These are phyloP conservation scores for Penicillium argentinense DNA, from an alignment of 495 filamentous ascomycete species.

Conservation along the genomic window DNA sequence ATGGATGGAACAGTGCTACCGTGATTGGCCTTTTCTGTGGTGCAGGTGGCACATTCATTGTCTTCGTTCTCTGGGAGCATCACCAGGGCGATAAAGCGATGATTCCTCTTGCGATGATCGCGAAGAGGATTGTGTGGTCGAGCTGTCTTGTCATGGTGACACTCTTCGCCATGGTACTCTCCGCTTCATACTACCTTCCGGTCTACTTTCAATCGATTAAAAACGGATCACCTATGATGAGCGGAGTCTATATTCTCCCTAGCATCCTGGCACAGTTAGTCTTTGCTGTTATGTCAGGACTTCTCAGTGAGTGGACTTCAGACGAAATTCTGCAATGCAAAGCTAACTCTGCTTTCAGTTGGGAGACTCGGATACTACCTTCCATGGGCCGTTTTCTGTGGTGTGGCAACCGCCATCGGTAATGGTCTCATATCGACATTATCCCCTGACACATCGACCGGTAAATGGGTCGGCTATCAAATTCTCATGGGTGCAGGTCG, in stretches of 20 bases:
- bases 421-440: conserved; percentile 53
- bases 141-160: conserved; percentile 25
- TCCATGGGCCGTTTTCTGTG: conserved; percentile 39
- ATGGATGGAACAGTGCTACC: conserved; percentile 45
- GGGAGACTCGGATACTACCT: conserved; percentile 50
- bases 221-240: conserved; percentile 28
- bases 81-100: conserved; percentile 51
- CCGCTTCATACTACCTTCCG: conserved; percentile 33
- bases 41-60: conserved; percentile 34
- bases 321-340: background rate
- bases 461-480: conserved; percentile 57
- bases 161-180: conserved; percentile 24
- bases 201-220: conserved; percentile 43
- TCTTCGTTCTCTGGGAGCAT: conserved; percentile 49
- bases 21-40: conserved; percentile 56
- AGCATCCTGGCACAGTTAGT: conserved; percentile 51
- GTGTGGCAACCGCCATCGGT: conserved; percentile 34
- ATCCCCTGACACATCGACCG: conserved; percentile 37
- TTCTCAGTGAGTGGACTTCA: conserved; percentile 28
- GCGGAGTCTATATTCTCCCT: conserved; percentile 41
- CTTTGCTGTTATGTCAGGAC: conserved; percentile 45
- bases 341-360: conserved; percentile 19
- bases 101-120: conserved; percentile 43
- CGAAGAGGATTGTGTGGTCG: conserved; percentile 30
- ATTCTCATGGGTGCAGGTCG: conserved; percentile 53